These are phyloP conservation scores for Paramyrothecium sp. DNA, from an alignment of 2,329 filamentous ascomycete genomes.

Conservation along the genomic window DNA sequence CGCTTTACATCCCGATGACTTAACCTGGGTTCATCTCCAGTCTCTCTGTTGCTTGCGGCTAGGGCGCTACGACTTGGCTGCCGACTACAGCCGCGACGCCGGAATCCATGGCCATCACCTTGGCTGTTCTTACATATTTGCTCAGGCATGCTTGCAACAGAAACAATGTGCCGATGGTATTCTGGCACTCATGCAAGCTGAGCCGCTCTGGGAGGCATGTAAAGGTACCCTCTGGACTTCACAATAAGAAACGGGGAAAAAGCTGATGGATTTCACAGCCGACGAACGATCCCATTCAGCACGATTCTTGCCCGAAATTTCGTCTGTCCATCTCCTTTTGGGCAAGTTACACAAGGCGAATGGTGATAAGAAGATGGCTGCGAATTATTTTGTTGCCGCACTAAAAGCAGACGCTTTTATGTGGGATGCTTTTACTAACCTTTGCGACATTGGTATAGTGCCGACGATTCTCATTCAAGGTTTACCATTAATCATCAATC, in stretches of 20 bases:
- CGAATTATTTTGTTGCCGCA: constrained; percentile 9
- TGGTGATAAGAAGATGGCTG: constrained; percentile 11
- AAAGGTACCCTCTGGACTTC: constrained; percentile 5
- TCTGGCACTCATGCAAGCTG: constrained; percentile 9
- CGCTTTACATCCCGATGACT: constrained; percentile 9
- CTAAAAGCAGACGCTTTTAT: constrained; percentile 15
- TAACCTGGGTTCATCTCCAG: constrained; percentile 13
- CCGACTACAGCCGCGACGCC: constrained; percentile 7
- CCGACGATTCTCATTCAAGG: not conserved
- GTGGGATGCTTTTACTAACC: constrained; percentile 18
- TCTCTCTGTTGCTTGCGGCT: constrained; percentile 15
- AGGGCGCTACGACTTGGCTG: constrained; percentile 4
- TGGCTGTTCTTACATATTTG: constrained; percentile 14
- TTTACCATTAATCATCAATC: constrained; percentile 2
- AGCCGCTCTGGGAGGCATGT: constrained; percentile 5
- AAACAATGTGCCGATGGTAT: constrained; percentile 13
- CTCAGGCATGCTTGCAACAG: constrained; percentile 10
- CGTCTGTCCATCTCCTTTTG: constrained; percentile 11
- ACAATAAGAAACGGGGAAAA: not conserved
- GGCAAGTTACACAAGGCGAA: constrained; percentile 14
- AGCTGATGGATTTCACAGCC: constrained; percentile 1
- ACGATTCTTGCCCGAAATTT: constrained; percentile 12
- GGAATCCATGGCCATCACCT: constrained; percentile 9
- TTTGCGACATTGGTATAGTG: constrained; percentile 15
- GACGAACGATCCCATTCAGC: constrained; percentile 2